A percentile compares a stretch with the other conserved stretches of the same genome.
Evolutionary conservation across 2,329 filamentous ascomycete species (phyloP).

Genomic region (Parascedosporium putredinis): DNA sequence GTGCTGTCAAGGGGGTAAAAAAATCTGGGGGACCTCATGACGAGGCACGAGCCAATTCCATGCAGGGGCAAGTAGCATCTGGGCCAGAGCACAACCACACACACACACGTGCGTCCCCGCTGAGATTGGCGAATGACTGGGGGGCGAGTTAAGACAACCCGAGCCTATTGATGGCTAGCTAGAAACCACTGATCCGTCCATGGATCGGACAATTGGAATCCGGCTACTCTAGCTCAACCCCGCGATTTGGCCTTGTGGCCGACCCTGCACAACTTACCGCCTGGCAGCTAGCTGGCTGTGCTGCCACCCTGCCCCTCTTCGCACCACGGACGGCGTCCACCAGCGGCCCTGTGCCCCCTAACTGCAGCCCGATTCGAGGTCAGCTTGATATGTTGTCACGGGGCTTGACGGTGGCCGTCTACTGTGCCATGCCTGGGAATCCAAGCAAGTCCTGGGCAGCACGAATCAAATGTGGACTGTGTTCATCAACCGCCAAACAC

Average conservation of each 20-base stretch:
- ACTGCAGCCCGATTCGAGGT: not conserved
- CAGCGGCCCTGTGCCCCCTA: not conserved
- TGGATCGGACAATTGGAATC: too few relatives aligned
- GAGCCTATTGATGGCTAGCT: not conserved
- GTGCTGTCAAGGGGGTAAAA: not conserved
- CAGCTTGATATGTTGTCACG: not conserved
- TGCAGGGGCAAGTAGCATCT: not conserved
- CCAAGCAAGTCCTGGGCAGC: not conserved
- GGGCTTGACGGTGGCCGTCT: not conserved
- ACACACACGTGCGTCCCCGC: not conserved
- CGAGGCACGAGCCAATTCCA: not conserved
- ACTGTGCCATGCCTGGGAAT: not conserved
- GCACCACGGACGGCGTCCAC: not conserved
- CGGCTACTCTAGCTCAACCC: too few relatives aligned
- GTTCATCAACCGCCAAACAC: too few relatives aligned
- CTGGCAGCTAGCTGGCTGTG: not conserved
- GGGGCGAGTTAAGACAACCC: too few relatives aligned
- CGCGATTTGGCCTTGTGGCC: not conserved
- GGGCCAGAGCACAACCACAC: not conserved
- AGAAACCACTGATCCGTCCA: too few relatives aligned
- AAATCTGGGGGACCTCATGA: slow-evolving; percentile 7
- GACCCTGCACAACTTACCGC: not conserved
- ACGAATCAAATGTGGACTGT: too few relatives aligned
- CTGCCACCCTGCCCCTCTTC: not conserved
- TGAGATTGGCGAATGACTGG: slow-evolving; percentile 3